Evolutionary conservation across 208 protist species (phyloP).

Genomic region (Leishmania lainsoni): DNA sequence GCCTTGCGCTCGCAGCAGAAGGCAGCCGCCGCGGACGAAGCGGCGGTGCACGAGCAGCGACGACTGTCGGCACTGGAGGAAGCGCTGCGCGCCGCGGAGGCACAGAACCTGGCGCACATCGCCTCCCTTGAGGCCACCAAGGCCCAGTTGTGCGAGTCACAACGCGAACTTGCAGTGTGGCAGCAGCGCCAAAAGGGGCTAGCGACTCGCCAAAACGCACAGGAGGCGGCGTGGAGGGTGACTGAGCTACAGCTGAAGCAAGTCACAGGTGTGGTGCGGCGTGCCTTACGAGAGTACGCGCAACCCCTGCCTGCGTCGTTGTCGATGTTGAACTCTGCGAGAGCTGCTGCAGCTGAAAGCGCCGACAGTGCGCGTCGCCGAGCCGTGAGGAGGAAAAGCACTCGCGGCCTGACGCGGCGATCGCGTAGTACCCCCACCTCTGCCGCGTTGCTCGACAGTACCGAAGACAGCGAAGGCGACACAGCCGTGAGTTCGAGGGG

Average conservation of each 20-base stretch:
- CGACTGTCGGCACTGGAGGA: conserved; percentile 11
- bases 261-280: background rate
- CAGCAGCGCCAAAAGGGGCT: conserved; percentile 5
- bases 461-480: background rate
- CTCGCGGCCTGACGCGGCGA: background rate
- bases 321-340: background rate
- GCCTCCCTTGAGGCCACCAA: conserved; percentile 8
- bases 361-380: background rate
- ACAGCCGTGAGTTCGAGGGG: background rate
- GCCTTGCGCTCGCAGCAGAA: conserved; percentile 1
- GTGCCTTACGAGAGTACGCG: conserved; percentile 11
- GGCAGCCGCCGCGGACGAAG: background rate
- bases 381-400: background rate
- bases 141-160: conserved; percentile 12
- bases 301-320: background rate
- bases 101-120: conserved; percentile 7
- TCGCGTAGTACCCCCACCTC: background rate
- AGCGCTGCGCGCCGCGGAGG: conserved; percentile 8
- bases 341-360: background rate
- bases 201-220: conserved; percentile 6
- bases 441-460: background rate
- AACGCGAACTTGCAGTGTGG: conserved; percentile 8
- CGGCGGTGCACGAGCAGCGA: background rate
- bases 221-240: background rate
- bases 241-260: background rate